These are phyloP conservation scores for Astrocystis sublimbata DNA, from an alignment of 495 filamentous ascomycete species.

Conservation along the genomic window DNA sequence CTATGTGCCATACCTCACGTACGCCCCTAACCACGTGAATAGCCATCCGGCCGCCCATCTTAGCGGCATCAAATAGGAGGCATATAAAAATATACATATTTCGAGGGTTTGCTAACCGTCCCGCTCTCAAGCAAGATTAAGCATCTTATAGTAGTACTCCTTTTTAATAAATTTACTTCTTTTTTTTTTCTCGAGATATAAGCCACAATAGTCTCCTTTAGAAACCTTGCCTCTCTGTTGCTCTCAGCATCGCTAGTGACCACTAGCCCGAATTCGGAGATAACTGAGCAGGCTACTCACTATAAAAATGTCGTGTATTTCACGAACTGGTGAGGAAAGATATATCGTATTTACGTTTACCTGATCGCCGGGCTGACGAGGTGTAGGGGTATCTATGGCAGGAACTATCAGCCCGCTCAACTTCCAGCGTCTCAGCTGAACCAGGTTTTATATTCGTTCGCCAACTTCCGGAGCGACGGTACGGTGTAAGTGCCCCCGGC, in stretches of 20 bases:
- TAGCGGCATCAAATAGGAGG: too few relatives aligned
- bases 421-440: slow-evolving; percentile 80
- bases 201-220: slow-evolving; percentile 31
- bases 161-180: slow-evolving; percentile 20
- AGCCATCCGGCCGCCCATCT: too few relatives aligned
- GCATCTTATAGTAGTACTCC: slow-evolving; percentile 9
- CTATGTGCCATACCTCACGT: too few relatives aligned
- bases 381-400: slow-evolving; percentile 76
- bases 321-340: slow-evolving; percentile 45
- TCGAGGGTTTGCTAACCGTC: slow-evolving; percentile 4
- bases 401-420: slow-evolving; percentile 77
- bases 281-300: slow-evolving; percentile 24
- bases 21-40: too few relatives aligned
- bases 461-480: slow-evolving; percentile 75
- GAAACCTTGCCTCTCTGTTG: slow-evolving; percentile 23
- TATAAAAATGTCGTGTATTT: slow-evolving; percentile 51
- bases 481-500: slow-evolving; percentile 61
- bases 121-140: slow-evolving; percentile 1
- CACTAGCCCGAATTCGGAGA: slow-evolving; percentile 23
- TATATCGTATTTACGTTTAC: neutral
- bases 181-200: slow-evolving; percentile 16
- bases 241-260: slow-evolving; percentile 31
- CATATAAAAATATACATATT: too few relatives aligned
- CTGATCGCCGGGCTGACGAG: neutral
- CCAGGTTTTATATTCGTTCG: slow-evolving; percentile 88